Conservation (phyloP, 1,284 basidiomycete genomes). For the Cryptococcus floricola region DNA sequence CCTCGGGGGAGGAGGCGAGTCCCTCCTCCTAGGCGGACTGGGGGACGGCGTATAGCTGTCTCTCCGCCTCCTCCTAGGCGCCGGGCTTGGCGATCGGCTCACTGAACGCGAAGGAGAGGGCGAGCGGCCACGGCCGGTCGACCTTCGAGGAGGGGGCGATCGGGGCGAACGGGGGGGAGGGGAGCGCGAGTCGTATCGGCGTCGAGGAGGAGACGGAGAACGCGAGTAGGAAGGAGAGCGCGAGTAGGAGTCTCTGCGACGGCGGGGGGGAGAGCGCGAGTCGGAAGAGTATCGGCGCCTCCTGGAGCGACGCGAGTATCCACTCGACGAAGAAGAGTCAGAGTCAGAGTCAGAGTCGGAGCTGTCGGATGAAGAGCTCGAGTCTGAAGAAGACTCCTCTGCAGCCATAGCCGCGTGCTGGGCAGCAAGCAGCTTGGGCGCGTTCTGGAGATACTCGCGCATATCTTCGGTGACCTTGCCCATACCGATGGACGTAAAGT, state of each 20-base stretch:
- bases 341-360: constrained; percentile 26
- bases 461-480: constrained; percentile 91
- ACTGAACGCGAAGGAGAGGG: constrained; percentile 8
- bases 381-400: constrained; percentile 46
- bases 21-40: constrained; percentile 13
- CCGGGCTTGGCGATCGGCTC: background rate
- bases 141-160: constrained; percentile 16
- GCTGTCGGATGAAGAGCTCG: constrained; percentile 51
- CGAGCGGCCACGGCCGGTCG: constrained; percentile 9
- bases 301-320: constrained; percentile 13
- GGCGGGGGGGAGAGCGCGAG: constrained; percentile 19
- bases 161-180: constrained; percentile 13
- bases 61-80: background rate
- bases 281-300: constrained; percentile 17
- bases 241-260: constrained; percentile 8
- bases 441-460: constrained; percentile 93
- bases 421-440: constrained; percentile 84
- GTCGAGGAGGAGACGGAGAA: constrained; percentile 17
- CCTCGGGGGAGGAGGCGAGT: background rate
- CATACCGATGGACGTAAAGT: constrained; percentile 89
- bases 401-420: constrained; percentile 78
- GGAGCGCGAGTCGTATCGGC: constrained; percentile 10
- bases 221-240: background rate
- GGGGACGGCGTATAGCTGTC: constrained; percentile 6
- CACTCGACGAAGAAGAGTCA: constrained; percentile 16